These are phyloP conservation scores for Suillus tomentosus DNA, from an alignment of 768 basidiomycete genomes.

Conservation along the genomic window DNA sequence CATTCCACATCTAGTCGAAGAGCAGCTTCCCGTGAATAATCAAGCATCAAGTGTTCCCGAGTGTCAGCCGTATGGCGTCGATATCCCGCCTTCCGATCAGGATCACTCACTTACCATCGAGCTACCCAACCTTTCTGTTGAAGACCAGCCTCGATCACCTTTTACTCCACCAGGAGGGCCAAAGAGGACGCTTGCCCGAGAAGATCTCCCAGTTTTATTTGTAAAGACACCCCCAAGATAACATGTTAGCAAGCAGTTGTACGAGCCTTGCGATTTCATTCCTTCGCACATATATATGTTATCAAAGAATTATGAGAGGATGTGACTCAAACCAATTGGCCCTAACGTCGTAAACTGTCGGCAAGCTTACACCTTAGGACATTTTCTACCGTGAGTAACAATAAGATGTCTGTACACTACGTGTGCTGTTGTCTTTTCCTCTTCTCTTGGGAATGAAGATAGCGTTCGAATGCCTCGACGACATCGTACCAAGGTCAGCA, in stretches of 20 bases:
- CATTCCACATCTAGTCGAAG: neutral
- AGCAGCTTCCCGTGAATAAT: constrained; percentile 2
- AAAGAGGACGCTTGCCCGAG: neutral
- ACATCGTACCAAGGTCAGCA: too few species aligned
- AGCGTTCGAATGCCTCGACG: too few species aligned
- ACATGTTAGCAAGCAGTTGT: neutral
- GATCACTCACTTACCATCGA: neutral
- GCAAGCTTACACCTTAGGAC: too few species aligned
- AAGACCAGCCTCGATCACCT: neutral
- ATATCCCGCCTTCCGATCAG: neutral
- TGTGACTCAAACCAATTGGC: neutral
- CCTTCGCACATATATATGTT: neutral
- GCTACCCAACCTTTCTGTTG: neutral
- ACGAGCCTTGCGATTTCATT: neutral
- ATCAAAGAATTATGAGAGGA: neutral
- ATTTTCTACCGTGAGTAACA: too few species aligned
- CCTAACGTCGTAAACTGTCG: neutral
- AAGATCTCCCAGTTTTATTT: neutral
- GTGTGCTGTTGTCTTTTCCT: too few species aligned
- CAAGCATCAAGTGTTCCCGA: neutral
- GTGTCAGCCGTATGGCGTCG: neutral
- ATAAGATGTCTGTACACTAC: too few species aligned
- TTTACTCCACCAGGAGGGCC: neutral
- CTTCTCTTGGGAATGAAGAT: too few species aligned
- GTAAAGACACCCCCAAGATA: neutral